These are phyloP conservation scores for Clathrospora elynae DNA, from an alignment of 2,329 filamentous ascomycete species.

Conservation along the genomic window DNA sequence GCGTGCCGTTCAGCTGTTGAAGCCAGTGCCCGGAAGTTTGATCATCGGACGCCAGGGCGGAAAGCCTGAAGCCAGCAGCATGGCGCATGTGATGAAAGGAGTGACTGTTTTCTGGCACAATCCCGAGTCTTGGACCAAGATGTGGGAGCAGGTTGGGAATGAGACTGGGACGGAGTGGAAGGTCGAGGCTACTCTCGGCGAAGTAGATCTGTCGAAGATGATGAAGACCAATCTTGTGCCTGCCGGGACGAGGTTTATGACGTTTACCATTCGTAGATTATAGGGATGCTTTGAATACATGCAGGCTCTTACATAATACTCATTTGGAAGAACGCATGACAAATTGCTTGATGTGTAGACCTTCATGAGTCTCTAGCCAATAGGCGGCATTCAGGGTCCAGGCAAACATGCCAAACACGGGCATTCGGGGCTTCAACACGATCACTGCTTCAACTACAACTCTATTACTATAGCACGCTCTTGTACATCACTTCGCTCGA, in stretches of 20 bases:
- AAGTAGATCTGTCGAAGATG: conserved; percentile 30
- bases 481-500: conserved; percentile 5
- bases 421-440: conserved; percentile 41
- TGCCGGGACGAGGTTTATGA: conserved; percentile 32
- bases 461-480: conserved; percentile 8
- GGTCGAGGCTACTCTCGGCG: conserved; percentile 35
- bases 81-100: conserved; percentile 20
- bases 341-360: too few species aligned
- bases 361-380: too few species aligned
- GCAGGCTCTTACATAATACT: too few species aligned
- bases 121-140: conserved; percentile 40
- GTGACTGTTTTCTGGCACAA: conserved; percentile 47
- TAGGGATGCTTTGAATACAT: conserved; percentile 9
- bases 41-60: conserved; percentile 50
- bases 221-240: conserved; percentile 28
- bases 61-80: conserved; percentile 35
- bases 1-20: conserved; percentile 41
- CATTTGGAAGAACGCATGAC: too few species aligned
- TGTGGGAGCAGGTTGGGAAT: conserved; percentile 50
- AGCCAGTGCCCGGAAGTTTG: conserved; percentile 41
- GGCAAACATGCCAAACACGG: conserved; percentile 41
- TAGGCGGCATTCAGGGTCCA: conserved; percentile 27
- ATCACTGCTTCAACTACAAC: conserved; percentile 16
- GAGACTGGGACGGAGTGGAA: conserved; percentile 47
- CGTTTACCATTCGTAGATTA: conserved; percentile 33